Conservation (phyloP, 768 basidiomycete genomes). For the Kwoniella botswanensis region DNA sequence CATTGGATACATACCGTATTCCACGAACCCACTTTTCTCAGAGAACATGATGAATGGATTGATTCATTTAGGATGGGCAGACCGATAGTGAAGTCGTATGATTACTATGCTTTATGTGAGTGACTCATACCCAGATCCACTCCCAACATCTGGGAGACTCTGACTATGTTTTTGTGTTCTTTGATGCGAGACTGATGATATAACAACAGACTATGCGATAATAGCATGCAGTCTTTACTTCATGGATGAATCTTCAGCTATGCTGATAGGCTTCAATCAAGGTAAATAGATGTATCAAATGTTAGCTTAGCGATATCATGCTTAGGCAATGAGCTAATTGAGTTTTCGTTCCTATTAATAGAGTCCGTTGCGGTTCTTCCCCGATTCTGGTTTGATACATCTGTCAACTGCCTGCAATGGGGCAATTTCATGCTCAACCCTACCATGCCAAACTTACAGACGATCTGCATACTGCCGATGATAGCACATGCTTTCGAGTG, state of each 20-base stretch:
- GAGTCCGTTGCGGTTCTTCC: constrained; percentile 10
- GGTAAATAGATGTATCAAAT: constrained; percentile 1
- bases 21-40: constrained; percentile 28
- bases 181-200: too few relatives aligned
- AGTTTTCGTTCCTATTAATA: background rate
- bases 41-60: constrained; percentile 29
- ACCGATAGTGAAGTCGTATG: constrained; percentile 13
- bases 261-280: constrained; percentile 16
- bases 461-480: constrained; percentile 32
- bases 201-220: constrained; percentile 25
- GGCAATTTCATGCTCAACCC: constrained; percentile 27
- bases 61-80: background rate
- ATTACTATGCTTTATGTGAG: constrained; percentile 29
- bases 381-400: constrained; percentile 30
- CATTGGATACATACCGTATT: constrained; percentile 38
- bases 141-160: background rate
- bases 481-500: constrained; percentile 37
- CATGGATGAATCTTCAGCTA: constrained; percentile 23
- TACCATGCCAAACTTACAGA: constrained; percentile 24
- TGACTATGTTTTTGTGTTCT: background rate
- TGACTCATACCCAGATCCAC: too few relatives aligned
- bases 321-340: too few relatives aligned
- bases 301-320: too few relatives aligned
- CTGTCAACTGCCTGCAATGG: constrained; percentile 26
- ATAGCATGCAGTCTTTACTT: constrained; percentile 35